Evolutionary conservation across 768 basidiomycete genomes (phyloP).

Genomic region (Russula sp.): DNA sequence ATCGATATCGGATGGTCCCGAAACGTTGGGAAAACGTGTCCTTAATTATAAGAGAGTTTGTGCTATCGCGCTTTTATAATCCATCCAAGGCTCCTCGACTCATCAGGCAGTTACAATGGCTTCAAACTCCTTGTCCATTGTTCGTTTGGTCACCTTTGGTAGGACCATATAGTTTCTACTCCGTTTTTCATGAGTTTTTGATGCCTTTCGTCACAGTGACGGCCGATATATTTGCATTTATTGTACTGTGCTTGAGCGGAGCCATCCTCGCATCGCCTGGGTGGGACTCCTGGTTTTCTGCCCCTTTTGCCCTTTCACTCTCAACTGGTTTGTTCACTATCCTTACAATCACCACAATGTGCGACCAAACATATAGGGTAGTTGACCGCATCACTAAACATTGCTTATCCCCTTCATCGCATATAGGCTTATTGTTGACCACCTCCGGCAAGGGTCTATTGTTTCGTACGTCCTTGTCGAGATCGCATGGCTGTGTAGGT

Average conservation of each 20-base stretch:
- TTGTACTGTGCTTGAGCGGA: conserved; percentile 30
- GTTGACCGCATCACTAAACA: not conserved
- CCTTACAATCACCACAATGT: conserved; percentile 29
- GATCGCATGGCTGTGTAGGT: conserved; percentile 33
- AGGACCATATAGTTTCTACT: not conserved
- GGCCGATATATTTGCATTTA: conserved; percentile 25
- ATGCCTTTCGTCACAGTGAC: not conserved
- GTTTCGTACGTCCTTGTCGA: conserved; percentile 36
- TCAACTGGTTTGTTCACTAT: conserved; percentile 27
- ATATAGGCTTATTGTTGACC: conserved; percentile 33
- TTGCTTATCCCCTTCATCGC: too few relatives aligned
- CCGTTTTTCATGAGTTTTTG: not conserved
- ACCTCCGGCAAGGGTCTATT: conserved; percentile 30
- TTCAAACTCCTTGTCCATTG: not conserved
- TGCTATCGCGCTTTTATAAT: not conserved
- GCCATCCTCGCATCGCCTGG: conserved; percentile 24
- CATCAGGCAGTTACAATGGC: not conserved
- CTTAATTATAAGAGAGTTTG: not conserved
- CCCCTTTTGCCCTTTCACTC: conserved; percentile 27
- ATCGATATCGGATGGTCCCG: not conserved
- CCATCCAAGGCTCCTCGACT: not conserved
- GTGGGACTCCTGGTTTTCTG: conserved; percentile 17
- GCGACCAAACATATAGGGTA: not conserved
- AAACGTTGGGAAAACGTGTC: not conserved
- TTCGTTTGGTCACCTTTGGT: conserved; percentile 5